phyloP scores from a whole-genome alignment of 2,329 filamentous ascomycete genomes.

The Neonectria neomacrospora region DNA sequence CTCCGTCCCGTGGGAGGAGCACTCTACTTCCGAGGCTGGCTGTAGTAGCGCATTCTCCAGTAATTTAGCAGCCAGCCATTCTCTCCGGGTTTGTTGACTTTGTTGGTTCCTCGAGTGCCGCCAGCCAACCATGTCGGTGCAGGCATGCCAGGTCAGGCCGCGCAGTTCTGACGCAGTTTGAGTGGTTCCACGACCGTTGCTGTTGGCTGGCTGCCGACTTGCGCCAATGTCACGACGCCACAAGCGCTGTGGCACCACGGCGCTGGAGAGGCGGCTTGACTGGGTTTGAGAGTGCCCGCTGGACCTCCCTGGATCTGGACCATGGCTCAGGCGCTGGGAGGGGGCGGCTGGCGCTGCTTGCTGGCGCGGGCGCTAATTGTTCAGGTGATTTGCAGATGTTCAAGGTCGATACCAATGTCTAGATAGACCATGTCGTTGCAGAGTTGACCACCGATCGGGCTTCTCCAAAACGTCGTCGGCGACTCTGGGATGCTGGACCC shows the following conservation, averaged over 20 bases:
- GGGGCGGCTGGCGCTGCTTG: conserved; percentile 1
- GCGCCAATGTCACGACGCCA: conserved; percentile 24
- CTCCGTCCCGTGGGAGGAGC: conserved; percentile 15
- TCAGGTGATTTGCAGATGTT: neutral
- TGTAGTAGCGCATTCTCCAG: conserved; percentile 22
- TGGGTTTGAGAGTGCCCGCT: conserved; percentile 30
- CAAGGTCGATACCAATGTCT: neutral
- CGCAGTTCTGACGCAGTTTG: conserved; percentile 21
- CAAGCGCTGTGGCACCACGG: conserved; percentile 38
- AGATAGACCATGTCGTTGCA: neutral
- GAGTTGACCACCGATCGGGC: neutral
- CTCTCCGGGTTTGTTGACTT: conserved; percentile 28
- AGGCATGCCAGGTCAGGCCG: conserved; percentile 6
- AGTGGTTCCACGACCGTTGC: conserved; percentile 9
- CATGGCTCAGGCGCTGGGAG: conserved; percentile 16
- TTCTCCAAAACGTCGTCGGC: neutral
- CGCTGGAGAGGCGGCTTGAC: conserved; percentile 34
- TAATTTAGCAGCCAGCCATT: conserved; percentile 22
- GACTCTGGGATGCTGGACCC: neutral
- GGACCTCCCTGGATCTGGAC: conserved; percentile 8
- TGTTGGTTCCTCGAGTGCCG: conserved; percentile 27
- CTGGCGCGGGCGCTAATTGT: conserved; percentile 7
- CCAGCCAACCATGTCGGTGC: conserved; percentile 30
- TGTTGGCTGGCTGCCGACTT: conserved; percentile 27
- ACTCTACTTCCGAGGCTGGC: neutral